Evolutionary conservation across 1,284 basidiomycete species (phyloP).

Genomic region (Malassezia japonica): DNA sequence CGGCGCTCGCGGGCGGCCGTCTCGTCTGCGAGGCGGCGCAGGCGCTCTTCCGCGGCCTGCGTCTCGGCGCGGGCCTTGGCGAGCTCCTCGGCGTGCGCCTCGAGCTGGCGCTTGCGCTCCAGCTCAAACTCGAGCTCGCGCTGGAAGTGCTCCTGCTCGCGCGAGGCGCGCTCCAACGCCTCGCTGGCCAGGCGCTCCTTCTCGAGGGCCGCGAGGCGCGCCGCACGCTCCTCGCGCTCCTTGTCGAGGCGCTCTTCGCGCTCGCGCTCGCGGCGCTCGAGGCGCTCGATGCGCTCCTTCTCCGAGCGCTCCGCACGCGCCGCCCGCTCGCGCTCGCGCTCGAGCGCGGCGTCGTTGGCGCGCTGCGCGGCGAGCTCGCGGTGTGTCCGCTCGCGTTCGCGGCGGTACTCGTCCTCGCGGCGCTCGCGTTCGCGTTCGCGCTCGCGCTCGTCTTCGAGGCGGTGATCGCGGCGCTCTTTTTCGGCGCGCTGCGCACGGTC

Average conservation of each 20-base stretch:
- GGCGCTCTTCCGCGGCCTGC: conserved; percentile 11
- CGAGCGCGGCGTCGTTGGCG: conserved; percentile 10
- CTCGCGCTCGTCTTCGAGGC: conserved; percentile 20
- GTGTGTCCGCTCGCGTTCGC: conserved; percentile 12
- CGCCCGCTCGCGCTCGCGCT: conserved; percentile 7
- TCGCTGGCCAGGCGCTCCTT: conserved; percentile 1
- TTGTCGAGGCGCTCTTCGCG: not conserved
- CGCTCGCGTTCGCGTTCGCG: conserved; percentile 12
- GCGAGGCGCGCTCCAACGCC: not conserved
- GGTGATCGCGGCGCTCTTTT: conserved; percentile 19
- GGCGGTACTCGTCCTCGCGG: conserved; percentile 7
- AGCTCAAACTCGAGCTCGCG: conserved; percentile 17
- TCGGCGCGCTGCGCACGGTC: conserved; percentile 15
- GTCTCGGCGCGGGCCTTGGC: conserved; percentile 12
- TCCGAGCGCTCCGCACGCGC: not conserved
- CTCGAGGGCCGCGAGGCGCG: not conserved
- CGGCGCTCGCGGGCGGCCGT: not conserved
- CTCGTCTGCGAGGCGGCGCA: conserved; percentile 6
- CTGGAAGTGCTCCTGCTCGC: conserved; percentile 7
- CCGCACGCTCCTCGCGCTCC: not conserved
- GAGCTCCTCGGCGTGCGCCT: conserved; percentile 13
- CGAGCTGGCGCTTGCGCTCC: conserved; percentile 17
- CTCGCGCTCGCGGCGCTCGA: not conserved
- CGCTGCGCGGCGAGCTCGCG: conserved; percentile 15
- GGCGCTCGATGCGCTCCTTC: not conserved